These are phyloP conservation scores for Colletotrichum zoysiae DNA, from an alignment of 2,329 filamentous ascomycete genomes.

Conservation along the genomic window DNA sequence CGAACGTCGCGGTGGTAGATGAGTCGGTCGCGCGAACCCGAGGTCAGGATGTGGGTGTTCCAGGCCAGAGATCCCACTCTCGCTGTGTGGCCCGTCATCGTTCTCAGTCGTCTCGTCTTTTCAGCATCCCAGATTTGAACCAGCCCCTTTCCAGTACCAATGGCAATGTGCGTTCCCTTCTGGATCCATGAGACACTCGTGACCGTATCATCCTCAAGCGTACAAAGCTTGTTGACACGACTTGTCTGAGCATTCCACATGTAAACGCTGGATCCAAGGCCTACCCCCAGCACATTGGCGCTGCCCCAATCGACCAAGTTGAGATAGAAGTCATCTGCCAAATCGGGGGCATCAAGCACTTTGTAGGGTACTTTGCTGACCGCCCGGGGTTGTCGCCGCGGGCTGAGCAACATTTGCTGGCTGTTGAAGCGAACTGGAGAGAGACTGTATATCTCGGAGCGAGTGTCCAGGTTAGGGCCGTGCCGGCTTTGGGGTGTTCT, in stretches of 20 bases:
- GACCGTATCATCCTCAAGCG: slow-evolving; percentile 91
- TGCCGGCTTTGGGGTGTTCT: slow-evolving; percentile 90
- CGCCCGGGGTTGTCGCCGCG: slow-evolving; percentile 86
- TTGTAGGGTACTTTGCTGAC: slow-evolving; percentile 98
- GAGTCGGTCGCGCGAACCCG: slow-evolving; percentile 90
- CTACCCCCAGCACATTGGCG: slow-evolving; percentile 92
- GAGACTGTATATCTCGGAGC: slow-evolving; percentile 93
- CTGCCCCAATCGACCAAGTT: slow-evolving; percentile 99
- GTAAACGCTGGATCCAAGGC: slow-evolving; percentile 92
- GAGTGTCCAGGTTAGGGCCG: slow-evolving; percentile 88
- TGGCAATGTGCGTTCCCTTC: slow-evolving; percentile 93
- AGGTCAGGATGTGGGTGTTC: slow-evolving; percentile 98
- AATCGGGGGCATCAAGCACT: slow-evolving; percentile 93
- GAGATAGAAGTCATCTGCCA: slow-evolving; percentile 97
- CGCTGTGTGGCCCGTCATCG: slow-evolving; percentile 96
- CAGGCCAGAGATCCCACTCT: slow-evolving; percentile 94
- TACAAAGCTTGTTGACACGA: slow-evolving; percentile 93
- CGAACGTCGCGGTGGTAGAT: slow-evolving; percentile 98
- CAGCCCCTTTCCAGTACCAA: slow-evolving; percentile 92
- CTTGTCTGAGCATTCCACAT: slow-evolving; percentile 98
- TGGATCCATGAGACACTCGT: slow-evolving; percentile 99
- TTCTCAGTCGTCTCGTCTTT: slow-evolving; percentile 84
- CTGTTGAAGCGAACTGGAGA: slow-evolving; percentile 94
- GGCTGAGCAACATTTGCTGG: slow-evolving; percentile 92
- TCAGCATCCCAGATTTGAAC: slow-evolving; percentile 99